Conservation (phyloP, 2,329 filamentous ascomycete genomes). For the Aspergillus sp. region DNA sequence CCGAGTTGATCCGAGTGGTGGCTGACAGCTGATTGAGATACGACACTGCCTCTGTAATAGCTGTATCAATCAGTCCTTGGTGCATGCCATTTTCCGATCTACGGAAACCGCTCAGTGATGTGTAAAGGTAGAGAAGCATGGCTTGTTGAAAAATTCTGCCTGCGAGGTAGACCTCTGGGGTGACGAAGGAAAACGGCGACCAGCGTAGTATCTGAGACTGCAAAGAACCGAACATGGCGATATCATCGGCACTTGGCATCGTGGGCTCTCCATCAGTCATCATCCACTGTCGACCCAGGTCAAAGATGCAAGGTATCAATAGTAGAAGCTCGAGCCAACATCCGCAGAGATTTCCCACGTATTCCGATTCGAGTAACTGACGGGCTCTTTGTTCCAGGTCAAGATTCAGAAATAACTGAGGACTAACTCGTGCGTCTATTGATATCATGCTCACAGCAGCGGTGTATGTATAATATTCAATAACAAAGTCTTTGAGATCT, state of each 20-base stretch:
- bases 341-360: constrained; percentile 26
- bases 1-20: constrained; percentile 27
- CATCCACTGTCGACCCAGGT: constrained; percentile 30
- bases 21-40: constrained; percentile 20
- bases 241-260: constrained; percentile 35
- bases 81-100: constrained; percentile 22
- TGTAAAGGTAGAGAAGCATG: constrained; percentile 40
- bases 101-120: constrained; percentile 18
- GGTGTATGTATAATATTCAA: constrained; percentile 48
- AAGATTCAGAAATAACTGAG: constrained; percentile 33
- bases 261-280: constrained; percentile 18
- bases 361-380: constrained; percentile 18
- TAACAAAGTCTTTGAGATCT: constrained; percentile 41
- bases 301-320: constrained; percentile 27
- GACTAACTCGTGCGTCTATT: constrained; percentile 27
- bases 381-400: constrained; percentile 38
- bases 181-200: constrained; percentile 31
- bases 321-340: constrained; percentile 27
- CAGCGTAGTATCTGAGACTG: constrained; percentile 41
- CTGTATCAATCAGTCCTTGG: constrained; percentile 17
- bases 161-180: constrained; percentile 35
- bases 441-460: constrained; percentile 46
- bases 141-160: constrained; percentile 44
- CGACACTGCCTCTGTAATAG: constrained; percentile 21
- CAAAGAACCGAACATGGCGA: constrained; percentile 41